Evolutionary conservation across 1,284 basidiomycete species (phyloP), one percentile per base, ranked within the genome.

Genomic region (Sanguinoderma infundibulare): DNA sequence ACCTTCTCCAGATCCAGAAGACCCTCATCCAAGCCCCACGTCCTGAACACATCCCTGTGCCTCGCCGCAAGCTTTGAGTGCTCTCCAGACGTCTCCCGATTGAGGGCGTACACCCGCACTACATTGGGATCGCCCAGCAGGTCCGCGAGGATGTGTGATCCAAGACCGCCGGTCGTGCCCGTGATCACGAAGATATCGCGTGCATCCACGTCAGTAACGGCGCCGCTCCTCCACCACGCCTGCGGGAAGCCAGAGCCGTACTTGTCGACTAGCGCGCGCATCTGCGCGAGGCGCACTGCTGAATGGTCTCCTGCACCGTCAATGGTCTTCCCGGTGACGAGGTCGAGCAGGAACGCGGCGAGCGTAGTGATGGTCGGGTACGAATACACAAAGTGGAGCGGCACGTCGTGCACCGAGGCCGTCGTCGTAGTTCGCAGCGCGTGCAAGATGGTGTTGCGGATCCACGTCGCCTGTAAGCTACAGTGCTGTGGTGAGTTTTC

Each of bases 141-240:
- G 38, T 67, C 58, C 0, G 69, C 66, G 5, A 79, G 69, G 3
- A 76, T 56, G 34, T 71, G 67, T 3, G 71, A 68, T 3, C 78
- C 78, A 0, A 79, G 62, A 2, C 70, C 65, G 2, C 78, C 77
- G 0, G 78, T 78, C 7, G 74, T 74, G 7, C 78, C 78, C 0
- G 77, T 78, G 5, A 79, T 53, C 20, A 78, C 54, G 20, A 77
- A 70, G 6, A 69, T 65, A 20, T 74, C 71, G 8, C n/a, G 12
- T 17, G 24, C 12, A 20, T 14, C 1, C 47, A 52, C 47, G 26
- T 17, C 1, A 55, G 54, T 8, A 39, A 51, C 38, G 35, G 24
- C 15, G 34, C 42, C 5, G 36, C 32, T n/a, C 26, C 58, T 40
- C 42, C 39, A 12, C 6, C 30, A 10, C 28, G 6, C 38, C 22